phyloP scores from a whole-genome alignment of 2,329 filamentous ascomycete genomes.

The Macrophomina tecta region DNA sequence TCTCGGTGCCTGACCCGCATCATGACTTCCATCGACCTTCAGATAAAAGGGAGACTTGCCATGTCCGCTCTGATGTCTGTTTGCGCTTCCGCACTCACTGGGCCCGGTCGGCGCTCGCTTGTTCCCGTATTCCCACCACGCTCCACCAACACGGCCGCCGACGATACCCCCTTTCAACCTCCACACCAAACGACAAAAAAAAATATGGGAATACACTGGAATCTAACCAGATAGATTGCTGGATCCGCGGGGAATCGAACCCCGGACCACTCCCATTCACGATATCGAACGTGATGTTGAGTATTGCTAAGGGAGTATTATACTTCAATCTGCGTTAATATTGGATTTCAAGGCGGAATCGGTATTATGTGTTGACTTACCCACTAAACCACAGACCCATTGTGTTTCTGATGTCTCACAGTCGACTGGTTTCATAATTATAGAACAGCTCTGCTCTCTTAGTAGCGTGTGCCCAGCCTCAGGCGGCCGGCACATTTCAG shows the following conservation, averaged over 20 bases:
- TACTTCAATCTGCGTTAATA: background rate
- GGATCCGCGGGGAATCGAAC: conserved; percentile 2
- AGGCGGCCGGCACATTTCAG: too few species aligned
- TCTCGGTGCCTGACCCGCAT: too few species aligned
- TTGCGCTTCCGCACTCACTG: background rate
- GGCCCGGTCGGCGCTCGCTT: background rate
- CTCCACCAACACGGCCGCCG: background rate
- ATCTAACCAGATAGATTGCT: background rate
- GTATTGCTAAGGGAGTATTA: conserved; percentile 6
- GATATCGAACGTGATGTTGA: background rate
- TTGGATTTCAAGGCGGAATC: background rate
- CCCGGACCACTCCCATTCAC: background rate
- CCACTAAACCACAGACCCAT: conserved; percentile 10
- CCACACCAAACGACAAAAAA: background rate
- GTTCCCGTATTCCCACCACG: background rate
- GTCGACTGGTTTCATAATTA: background rate
- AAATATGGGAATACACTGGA: background rate
- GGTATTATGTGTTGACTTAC: background rate
- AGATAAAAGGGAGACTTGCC: background rate
- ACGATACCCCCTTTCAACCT: background rate
- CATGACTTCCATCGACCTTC: background rate
- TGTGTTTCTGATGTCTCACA: background rate
- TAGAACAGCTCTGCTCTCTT: background rate
- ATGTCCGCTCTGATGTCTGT: background rate
- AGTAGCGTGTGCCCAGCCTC: too few species aligned